Conservation (phyloP, 148 eudicot species). For the Selenicereus undatus region DNA sequence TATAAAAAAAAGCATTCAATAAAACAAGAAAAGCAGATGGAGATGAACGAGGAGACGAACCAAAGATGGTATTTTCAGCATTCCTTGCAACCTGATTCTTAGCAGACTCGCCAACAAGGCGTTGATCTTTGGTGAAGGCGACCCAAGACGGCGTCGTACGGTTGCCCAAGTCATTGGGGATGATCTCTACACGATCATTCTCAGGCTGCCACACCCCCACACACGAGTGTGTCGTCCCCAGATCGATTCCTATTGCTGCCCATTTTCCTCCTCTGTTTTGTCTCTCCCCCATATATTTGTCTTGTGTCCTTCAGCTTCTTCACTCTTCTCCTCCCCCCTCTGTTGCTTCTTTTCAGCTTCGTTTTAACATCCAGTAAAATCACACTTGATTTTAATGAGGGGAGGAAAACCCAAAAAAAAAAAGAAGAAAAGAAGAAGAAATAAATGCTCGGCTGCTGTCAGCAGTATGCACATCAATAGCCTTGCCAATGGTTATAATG, state of each 20-base stretch:
- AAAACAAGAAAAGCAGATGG: neutral
- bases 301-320: neutral
- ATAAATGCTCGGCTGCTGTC: too few relatives aligned
- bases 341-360: neutral
- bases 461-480: too few relatives aligned
- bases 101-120: slow-evolving; percentile 25
- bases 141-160: slow-evolving; percentile 22
- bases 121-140: slow-evolving; percentile 9
- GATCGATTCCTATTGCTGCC: slow-evolving; percentile 21
- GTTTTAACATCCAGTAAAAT: neutral
- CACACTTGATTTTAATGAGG: too few relatives aligned
- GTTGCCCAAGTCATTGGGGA: slow-evolving; percentile 19
- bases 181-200: slow-evolving; percentile 18
- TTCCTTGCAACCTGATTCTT: slow-evolving; percentile 10
- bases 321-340: neutral
- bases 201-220: slow-evolving; percentile 16
- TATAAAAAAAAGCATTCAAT: too few relatives aligned
- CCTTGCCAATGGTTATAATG: too few relatives aligned
- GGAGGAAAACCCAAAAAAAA: too few relatives aligned
- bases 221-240: slow-evolving; percentile 14
- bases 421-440: too few relatives aligned
- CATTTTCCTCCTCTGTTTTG: neutral
- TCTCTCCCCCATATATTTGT: neutral
- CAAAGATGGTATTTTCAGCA: slow-evolving; percentile 20
- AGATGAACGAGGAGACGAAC: neutral